Base-by-base conservation (phyloP, 2,329 filamentous ascomycete genomes). In the Ceratocystis ficicola region DNA sequence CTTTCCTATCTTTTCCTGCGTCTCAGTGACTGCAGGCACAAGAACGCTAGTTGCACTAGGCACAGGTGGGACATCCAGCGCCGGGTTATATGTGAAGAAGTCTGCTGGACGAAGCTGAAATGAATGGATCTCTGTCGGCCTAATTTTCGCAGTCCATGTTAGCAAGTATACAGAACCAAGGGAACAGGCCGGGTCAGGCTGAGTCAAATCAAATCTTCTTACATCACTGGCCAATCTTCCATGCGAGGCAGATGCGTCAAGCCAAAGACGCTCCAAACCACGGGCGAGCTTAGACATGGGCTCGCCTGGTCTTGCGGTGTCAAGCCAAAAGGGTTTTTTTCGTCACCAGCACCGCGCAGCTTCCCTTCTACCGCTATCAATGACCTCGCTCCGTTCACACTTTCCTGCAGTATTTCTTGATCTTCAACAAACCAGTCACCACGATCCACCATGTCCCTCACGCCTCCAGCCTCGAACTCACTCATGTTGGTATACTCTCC, bases 401-500 rank as follows among this genome's bases (percentile, higher is more conserved):
- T 15, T n/a, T 25, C 22, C 22, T 3, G 25, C 52, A 30, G n/a
- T 5, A n/a, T 28, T 12, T 28, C 5, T 25, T 30, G 52, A 22
- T 44, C 17, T 41, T 48, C 73, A 4, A 72, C 74, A 63, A 81
- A 80, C 76, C 76, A 78, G 65, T 81, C 79, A 0, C 76, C 76
- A 32, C 79, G 72, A 68, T 73, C 72, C 1, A 78, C 75, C 78
- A 80, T 80, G 66, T 76, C 76, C 60, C 73, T 72, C 8, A 81
- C 77, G 3, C 80, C 80, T 2, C 76, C 77, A 15, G 69, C 71
- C 67, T 76, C 79, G 48, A 69, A 71, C 1, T 71, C 73, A 67
- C 78, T 79, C 73, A 81, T 79, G 67, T 81, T 81, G 2, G 79
- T 81, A 63, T 77, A 81, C 70, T 79, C 77, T 6, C 80, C 80